Conservation (phyloP, 2,329 filamentous ascomycete species). For the Clarireedia hainanense region DNA sequence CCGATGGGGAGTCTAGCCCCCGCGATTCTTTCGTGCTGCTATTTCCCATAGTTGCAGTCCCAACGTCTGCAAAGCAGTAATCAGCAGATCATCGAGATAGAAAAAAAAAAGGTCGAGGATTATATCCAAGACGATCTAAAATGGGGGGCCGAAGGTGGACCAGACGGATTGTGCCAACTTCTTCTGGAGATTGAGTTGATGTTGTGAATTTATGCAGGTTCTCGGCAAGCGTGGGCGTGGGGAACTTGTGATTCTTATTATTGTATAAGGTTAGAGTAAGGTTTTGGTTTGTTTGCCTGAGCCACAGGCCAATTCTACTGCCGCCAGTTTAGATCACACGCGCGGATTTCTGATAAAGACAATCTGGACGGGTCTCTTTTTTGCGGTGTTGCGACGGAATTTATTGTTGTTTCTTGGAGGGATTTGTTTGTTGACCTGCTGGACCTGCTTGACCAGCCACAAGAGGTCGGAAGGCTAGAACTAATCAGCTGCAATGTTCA, state of each 20-base stretch:
- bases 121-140: conserved; percentile 8
- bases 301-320: conserved; percentile 9
- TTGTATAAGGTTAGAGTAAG: not conserved
- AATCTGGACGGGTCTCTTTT: not conserved
- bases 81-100: conserved; percentile 24
- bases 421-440: too few species aligned
- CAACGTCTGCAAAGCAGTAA: conserved; percentile 19
- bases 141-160: not conserved
- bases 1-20: conserved; percentile 21
- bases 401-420: too few species aligned
- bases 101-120: not conserved
- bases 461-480: not conserved
- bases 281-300: conserved; percentile 3
- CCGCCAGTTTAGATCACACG: conserved; percentile 15
- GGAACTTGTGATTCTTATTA: conserved; percentile 11
- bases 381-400: not conserved
- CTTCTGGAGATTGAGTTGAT: conserved; percentile 11
- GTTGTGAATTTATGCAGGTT: conserved; percentile 20
- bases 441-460: not conserved
- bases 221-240: conserved; percentile 25
- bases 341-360: conserved; percentile 17
- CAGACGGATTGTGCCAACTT: not conserved
- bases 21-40: conserved; percentile 25
- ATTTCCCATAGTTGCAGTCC: conserved; percentile 27
- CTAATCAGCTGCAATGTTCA: conserved; percentile 17